Evolutionary conservation across 1,284 basidiomycete genomes (phyloP).

Genomic region (Ceratobasidium sp.): DNA sequence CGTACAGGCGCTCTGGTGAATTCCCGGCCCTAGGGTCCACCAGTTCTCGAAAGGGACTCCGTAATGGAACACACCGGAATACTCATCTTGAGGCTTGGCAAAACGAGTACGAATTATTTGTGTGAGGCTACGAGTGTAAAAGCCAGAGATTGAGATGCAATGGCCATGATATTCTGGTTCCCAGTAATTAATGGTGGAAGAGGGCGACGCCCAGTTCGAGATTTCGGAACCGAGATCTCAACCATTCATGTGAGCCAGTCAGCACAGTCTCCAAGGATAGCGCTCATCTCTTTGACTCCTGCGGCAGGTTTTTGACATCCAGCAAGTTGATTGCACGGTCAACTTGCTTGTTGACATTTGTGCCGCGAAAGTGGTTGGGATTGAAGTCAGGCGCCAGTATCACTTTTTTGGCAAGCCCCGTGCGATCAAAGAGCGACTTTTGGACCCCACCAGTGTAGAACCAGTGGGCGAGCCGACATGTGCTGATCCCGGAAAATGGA

Average conservation of each 20-base stretch:
- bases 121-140: too few relatives aligned
- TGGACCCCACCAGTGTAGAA: background rate
- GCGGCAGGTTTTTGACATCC: background rate
- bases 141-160: too few relatives aligned
- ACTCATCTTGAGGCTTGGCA: background rate
- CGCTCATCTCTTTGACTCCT: background rate
- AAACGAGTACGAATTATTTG: background rate
- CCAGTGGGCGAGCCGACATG: conserved; percentile 13
- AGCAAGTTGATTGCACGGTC: conserved; percentile 51
- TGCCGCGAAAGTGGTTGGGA: background rate
- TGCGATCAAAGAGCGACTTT: background rate
- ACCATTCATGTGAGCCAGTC: too few relatives aligned
- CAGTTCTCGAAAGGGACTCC: background rate
- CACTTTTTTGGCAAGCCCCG: background rate
- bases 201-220: too few relatives aligned
- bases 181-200: too few relatives aligned
- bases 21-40: background rate
- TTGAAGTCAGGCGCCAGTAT: background rate
- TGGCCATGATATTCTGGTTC: too few relatives aligned
- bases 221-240: too few relatives aligned
- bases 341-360: background rate
- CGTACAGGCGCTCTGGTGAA: conserved; percentile 49
- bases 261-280: too few relatives aligned
- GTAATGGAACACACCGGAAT: background rate
- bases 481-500: conserved; percentile 9